Conservation (phyloP, 1,284 basidiomycete genomes). For the Trichosporon faecale region DNA sequence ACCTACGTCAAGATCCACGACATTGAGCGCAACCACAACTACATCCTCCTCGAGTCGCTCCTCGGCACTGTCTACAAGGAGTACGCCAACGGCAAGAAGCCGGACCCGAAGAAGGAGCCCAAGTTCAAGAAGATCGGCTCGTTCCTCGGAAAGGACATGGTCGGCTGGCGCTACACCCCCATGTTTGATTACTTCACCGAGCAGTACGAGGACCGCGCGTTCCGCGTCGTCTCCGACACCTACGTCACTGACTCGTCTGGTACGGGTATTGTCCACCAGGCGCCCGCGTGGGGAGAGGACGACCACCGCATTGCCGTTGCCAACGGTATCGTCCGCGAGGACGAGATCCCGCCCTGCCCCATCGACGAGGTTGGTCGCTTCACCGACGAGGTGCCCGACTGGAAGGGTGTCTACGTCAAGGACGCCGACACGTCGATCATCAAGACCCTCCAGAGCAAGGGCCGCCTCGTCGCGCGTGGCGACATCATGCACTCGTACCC, state of each 20-base stretch:
- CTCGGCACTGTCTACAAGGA: constrained; percentile 93
- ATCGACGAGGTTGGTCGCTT: constrained; percentile 87
- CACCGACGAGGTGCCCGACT: constrained; percentile 85
- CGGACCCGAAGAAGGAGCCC: constrained; percentile 70
- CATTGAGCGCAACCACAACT: constrained; percentile 79
- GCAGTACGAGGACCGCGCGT: constrained; percentile 87
- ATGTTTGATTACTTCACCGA: constrained; percentile 96
- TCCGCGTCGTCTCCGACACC: constrained; percentile 82
- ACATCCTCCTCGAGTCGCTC: constrained; percentile 86
- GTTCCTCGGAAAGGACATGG: constrained; percentile 87
- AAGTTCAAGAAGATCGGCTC: constrained; percentile 88
- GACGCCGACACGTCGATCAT: constrained; percentile 92
- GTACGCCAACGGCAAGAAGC: constrained; percentile 57
- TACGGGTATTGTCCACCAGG: constrained; percentile 98
- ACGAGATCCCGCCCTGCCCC: constrained; percentile 94
- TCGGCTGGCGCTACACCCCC: constrained; percentile 93
- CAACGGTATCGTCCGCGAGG: constrained; percentile 73
- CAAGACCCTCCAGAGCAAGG: constrained; percentile 83
- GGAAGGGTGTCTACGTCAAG: constrained; percentile 88
- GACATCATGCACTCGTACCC: constrained; percentile 90
- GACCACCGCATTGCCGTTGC: constrained; percentile 91
- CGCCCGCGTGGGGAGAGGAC: constrained; percentile 97
- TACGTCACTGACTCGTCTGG: constrained; percentile 94
- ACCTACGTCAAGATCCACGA: constrained; percentile 98
- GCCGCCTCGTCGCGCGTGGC: constrained; percentile 81